Percentiles rank a stretch among this genome's conserved stretches.
Conservation (phyloP, 306 rosid species). For the Neltuma alba region DNA sequence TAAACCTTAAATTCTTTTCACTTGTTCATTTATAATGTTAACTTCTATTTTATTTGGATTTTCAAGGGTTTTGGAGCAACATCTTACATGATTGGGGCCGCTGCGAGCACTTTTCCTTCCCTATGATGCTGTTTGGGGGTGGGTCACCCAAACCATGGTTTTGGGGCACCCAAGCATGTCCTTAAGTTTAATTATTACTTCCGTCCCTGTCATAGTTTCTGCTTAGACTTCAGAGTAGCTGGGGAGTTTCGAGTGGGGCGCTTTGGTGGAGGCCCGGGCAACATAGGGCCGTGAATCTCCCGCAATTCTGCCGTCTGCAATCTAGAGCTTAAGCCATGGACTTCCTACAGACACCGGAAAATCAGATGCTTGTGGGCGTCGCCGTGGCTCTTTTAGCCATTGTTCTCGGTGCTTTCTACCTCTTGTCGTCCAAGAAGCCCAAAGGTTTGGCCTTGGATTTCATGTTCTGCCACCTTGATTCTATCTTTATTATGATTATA, state of each 20-base stretch:
- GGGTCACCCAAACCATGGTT: too few relatives aligned
- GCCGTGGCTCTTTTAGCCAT: conserved; percentile 62
- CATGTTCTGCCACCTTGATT: neutral
- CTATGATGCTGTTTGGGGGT: too few relatives aligned
- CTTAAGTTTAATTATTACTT: neutral
- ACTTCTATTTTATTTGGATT: too few relatives aligned
- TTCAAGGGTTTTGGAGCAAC: too few relatives aligned
- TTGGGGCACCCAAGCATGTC: too few relatives aligned
- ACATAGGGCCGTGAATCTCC: neutral
- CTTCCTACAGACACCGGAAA: conserved; percentile 52
- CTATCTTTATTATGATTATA: conserved; percentile 18
- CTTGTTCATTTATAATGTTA: too few relatives aligned
- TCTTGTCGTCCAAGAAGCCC: conserved; percentile 67
- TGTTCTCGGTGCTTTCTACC: conserved; percentile 59
- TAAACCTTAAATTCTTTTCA: too few relatives aligned
- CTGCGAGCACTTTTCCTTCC: too few relatives aligned
- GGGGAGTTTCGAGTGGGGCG: neutral
- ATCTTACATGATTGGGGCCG: too few relatives aligned
- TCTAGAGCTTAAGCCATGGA: conserved; percentile 52
- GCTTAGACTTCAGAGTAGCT: neutral
- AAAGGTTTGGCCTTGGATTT: conserved; percentile 50
- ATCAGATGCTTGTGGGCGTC: conserved; percentile 63
- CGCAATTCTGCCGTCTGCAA: neutral
- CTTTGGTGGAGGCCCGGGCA: neutral
- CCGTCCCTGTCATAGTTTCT: neutral